Percentiles rank a stretch among this genome's conserved stretches.
Evolutionary conservation across 768 basidiomycete genomes (phyloP).

Genomic region (Tylopilus sp.): DNA sequence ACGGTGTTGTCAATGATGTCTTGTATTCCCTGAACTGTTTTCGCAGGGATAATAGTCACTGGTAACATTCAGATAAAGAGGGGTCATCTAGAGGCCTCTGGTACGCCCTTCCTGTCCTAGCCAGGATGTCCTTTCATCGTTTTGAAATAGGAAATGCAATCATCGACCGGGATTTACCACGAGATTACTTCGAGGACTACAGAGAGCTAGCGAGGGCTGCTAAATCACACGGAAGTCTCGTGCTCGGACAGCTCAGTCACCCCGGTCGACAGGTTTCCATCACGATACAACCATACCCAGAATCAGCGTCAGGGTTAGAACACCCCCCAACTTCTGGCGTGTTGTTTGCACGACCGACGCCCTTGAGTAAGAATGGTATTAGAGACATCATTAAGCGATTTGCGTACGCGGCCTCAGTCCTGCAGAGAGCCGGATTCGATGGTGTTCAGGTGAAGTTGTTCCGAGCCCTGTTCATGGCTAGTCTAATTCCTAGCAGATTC

Average conservation of each 20-base stretch:
- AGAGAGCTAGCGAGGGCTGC: conserved; percentile 28
- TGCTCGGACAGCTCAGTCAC: conserved; percentile 33
- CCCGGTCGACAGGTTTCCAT: conserved; percentile 34
- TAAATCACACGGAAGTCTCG: conserved; percentile 28
- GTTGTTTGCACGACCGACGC: conserved; percentile 29
- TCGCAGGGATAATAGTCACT: conserved; percentile 30
- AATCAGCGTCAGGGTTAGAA: conserved; percentile 33
- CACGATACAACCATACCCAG: conserved; percentile 34
- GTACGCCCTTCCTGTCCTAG: conserved; percentile 8
- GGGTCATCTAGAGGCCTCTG: conserved; percentile 33
- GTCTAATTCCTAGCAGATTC: conserved; percentile 29
- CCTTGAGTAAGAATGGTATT: conserved; percentile 47
- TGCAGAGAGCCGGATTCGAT: conserved; percentile 62
- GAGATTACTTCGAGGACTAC: conserved; percentile 22
- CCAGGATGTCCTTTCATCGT: not conserved
- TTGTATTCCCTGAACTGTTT: conserved; percentile 1
- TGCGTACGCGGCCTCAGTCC: conserved; percentile 50
- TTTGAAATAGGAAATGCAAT: conserved; percentile 29
- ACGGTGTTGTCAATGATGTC: not conserved
- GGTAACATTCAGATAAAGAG: conserved; percentile 35
- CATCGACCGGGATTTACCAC: conserved; percentile 28
- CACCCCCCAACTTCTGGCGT: conserved; percentile 33
- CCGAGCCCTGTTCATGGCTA: not conserved
- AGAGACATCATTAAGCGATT: conserved; percentile 48
- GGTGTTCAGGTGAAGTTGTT: conserved; percentile 45